Conservation (phyloP, 257 asterid species). For the Knoxia roxburghii region DNA sequence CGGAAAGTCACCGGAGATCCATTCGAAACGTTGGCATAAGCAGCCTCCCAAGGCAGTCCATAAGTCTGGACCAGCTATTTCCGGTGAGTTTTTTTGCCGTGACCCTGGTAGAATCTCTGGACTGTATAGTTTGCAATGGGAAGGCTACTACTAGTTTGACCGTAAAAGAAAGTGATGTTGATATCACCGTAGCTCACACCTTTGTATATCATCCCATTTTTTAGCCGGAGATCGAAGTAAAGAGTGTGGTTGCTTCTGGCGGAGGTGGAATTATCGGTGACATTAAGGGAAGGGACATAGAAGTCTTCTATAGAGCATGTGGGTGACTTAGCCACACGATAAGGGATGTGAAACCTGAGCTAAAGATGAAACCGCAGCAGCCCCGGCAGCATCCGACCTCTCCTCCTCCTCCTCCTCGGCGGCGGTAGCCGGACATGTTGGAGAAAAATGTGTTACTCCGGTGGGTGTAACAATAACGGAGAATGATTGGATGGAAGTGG, state of each 20-base stretch:
- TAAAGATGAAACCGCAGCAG: constrained; percentile 61
- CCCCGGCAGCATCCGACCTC: constrained; percentile 31
- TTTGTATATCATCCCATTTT: constrained; percentile 62
- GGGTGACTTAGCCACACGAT: constrained; percentile 67
- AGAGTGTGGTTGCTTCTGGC: constrained; percentile 42
- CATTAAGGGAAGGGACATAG: constrained; percentile 55
- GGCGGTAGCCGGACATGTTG: constrained; percentile 13
- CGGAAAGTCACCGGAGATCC: constrained; percentile 41
- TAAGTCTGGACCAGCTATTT: constrained; percentile 19
- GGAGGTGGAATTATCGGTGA: constrained; percentile 25
- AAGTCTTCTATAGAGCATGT: constrained; percentile 42
- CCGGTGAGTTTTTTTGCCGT: constrained; percentile 40
- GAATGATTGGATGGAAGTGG: background rate
- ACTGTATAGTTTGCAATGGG: constrained; percentile 42
- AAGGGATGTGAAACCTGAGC: constrained; percentile 72
- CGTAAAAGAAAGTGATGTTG: constrained; percentile 35
- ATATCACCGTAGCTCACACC: constrained; percentile 55
- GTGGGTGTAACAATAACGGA: background rate
- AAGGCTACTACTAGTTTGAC: constrained; percentile 8
- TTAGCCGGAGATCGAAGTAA: constrained; percentile 46
- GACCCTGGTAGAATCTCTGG: constrained; percentile 67
- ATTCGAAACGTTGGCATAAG: constrained; percentile 25
- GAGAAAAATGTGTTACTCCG: background rate
- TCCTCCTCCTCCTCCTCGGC: constrained; percentile 15
- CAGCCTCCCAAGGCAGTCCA: constrained; percentile 60